A percentile compares a stretch with the other conserved stretches of the same genome.
phyloP scores from a whole-genome alignment of 1,284 basidiomycete genomes.

The Sparassis latifolia region DNA sequence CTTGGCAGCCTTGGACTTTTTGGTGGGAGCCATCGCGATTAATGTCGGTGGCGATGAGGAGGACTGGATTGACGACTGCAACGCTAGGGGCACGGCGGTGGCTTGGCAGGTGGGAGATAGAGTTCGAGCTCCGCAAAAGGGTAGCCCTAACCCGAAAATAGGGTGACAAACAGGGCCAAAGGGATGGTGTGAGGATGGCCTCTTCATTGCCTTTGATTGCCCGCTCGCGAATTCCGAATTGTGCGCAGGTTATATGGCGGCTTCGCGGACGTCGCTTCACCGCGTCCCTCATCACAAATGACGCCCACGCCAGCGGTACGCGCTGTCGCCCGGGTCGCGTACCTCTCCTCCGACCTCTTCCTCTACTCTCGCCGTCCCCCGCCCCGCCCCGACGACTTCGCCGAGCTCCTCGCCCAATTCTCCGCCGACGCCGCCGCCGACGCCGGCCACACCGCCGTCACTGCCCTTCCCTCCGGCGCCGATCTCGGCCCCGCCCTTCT shows the following conservation, averaged over 20 bases:
- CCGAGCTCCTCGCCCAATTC: constrained; percentile 5
- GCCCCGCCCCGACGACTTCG: constrained; percentile 30
- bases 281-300: neutral
- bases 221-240: constrained; percentile 6
- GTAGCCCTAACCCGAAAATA: constrained; percentile 14
- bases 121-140: constrained; percentile 13
- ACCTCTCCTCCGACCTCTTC: constrained; percentile 59
- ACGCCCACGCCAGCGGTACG: constrained; percentile 16
- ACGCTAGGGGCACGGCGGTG: neutral
- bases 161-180: constrained; percentile 18
- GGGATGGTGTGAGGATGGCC: constrained; percentile 13
- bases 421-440: neutral
- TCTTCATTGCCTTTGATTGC: neutral
- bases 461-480: constrained; percentile 45
- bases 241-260: neutral
- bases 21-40: constrained; percentile 80
- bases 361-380: constrained; percentile 47
- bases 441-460: constrained; percentile 20
- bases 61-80: neutral
- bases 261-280: neutral
- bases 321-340: constrained; percentile 62
- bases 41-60: constrained; percentile 5
- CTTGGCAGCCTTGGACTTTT: constrained; percentile 92
- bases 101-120: constrained; percentile 17
- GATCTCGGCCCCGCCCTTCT: constrained; percentile 54